Evolutionary conservation across 768 basidiomycete species (phyloP).

Genomic region (Mycena filopes): DNA sequence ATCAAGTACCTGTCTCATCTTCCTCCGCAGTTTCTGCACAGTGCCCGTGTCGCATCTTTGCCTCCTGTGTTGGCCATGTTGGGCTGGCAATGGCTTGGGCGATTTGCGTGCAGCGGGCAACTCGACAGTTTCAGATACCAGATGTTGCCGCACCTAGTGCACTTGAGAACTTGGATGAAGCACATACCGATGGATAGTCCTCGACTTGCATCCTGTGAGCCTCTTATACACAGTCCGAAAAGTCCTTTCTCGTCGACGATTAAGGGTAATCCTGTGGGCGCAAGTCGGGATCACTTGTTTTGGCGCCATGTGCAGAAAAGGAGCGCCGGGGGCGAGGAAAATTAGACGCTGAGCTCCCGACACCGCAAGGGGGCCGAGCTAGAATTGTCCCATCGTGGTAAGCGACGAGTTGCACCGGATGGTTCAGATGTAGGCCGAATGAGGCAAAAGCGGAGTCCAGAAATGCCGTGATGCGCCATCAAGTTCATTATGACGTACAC

Average conservation of each 20-base stretch:
- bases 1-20: not conserved
- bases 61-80: not conserved
- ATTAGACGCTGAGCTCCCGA: not conserved
- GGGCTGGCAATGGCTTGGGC: not conserved
- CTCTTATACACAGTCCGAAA: conserved; percentile 2
- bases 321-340: not conserved
- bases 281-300: not conserved
- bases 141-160: not conserved
- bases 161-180: not conserved
- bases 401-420: not conserved
- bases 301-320: not conserved
- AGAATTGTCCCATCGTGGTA: conserved; percentile 2
- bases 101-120: not conserved
- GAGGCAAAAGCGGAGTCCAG: not conserved
- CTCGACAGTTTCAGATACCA: not conserved
- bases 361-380: no score
- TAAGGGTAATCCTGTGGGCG: not conserved
- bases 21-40: not conserved
- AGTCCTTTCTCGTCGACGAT: not conserved
- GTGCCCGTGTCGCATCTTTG: not conserved
- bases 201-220: not conserved
- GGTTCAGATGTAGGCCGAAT: not conserved
- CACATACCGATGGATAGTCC: not conserved
- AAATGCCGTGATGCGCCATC: not conserved
- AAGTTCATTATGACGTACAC: no score